phyloP scores from a whole-genome alignment of 1,284 basidiomycete species.

The Ustilago xerochloae region DNA sequence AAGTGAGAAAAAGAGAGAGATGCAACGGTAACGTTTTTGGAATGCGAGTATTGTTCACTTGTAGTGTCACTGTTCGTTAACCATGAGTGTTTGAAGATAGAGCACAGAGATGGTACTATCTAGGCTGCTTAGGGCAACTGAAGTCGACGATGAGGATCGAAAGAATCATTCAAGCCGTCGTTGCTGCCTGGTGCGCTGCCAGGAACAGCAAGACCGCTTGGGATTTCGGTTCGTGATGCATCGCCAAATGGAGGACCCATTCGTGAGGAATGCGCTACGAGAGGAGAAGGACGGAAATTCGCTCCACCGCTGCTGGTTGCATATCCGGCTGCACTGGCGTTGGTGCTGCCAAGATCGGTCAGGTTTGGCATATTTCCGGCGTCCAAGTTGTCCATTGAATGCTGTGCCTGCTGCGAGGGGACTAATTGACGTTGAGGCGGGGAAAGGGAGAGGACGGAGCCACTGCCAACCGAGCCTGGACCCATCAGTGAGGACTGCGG shows the following conservation, averaged over 20 bases:
- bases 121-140: not conserved
- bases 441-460: conserved; percentile 8
- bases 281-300: conserved; percentile 5
- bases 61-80: too few relatives aligned
- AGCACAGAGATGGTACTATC: not conserved
- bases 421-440: conserved; percentile 19
- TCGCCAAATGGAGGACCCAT: conserved; percentile 5
- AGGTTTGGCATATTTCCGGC: conserved; percentile 9
- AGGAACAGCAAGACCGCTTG: conserved; percentile 17
- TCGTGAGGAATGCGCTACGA: not conserved
- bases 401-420: conserved; percentile 28
- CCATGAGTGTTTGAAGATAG: not conserved
- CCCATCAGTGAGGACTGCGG: conserved; percentile 3
- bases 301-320: not conserved
- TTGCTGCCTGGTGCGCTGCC: conserved; percentile 7
- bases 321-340: not conserved
- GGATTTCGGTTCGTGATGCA: conserved; percentile 13
- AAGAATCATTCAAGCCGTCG: not conserved
- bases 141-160: conserved; percentile 23
- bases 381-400: conserved; percentile 14
- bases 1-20: not conserved
- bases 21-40: too few relatives aligned
- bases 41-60: not conserved
- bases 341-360: not conserved
- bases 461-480: conserved; percentile 1